A percentile compares a stretch with the other conserved stretches of the same genome.
Evolutionary conservation across 441 rosid genomes (phyloP).

Genomic region (Populus hybrid): DNA sequence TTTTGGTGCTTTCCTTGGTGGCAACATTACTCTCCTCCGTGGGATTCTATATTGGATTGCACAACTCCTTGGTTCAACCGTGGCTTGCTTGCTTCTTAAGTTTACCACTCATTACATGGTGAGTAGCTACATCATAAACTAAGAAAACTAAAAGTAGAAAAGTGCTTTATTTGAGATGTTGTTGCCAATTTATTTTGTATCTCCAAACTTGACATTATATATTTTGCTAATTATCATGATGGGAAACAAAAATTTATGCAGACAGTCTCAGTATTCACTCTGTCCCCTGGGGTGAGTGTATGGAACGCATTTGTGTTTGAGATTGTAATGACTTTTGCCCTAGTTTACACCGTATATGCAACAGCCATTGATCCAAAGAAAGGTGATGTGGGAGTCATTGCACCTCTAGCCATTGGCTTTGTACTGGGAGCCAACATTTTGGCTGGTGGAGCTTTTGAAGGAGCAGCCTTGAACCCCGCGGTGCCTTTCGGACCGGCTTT

Average conservation of each 20-base stretch:
- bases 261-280: constrained; percentile 50
- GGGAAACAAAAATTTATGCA: constrained; percentile 11
- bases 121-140: background rate
- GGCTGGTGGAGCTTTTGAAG: constrained; percentile 71
- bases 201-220: background rate
- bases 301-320: constrained; percentile 68
- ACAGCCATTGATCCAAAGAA: constrained; percentile 72
- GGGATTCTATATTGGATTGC: constrained; percentile 70
- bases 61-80: constrained; percentile 62
- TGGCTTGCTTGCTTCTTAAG: constrained; percentile 63
- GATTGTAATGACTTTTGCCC: constrained; percentile 74
- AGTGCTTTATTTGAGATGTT: background rate
- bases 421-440: constrained; percentile 72
- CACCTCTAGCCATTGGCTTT: constrained; percentile 71
- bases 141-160: background rate
- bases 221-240: background rate
- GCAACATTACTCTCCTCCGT: constrained; percentile 62
- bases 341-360: constrained; percentile 77
- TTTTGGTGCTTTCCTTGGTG: constrained; percentile 73
- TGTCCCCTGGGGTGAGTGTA: constrained; percentile 53
- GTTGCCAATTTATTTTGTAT: background rate
- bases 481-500: constrained; percentile 72
- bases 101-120: constrained; percentile 55
- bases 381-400: constrained; percentile 53
- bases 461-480: constrained; percentile 83